Base-by-base conservation (phyloP, 345 rosid species). In the Toxicodendron radicans region DNA sequence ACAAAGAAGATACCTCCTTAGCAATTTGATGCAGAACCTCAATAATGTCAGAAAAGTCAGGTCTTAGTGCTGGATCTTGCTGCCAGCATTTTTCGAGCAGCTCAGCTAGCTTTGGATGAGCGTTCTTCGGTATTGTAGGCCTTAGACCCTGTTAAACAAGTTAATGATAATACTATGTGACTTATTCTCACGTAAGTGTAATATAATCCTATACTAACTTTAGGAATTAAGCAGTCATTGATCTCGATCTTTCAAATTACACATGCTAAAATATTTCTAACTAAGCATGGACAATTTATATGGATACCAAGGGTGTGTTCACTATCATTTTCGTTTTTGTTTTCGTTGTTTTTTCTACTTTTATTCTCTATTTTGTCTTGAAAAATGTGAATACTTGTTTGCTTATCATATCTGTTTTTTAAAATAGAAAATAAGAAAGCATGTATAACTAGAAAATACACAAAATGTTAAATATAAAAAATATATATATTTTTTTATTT, bases 81-180 rank as follows among this genome's bases (percentile, higher is more conserved):
- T 91, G 91, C 99, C 99, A 95, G 74, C 87, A 83, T 81, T 80
- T 90, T 81, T 86, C 89, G 43, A 95, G 86, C 56, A 95, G 82
- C 76, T 85, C 96, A 52, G 78, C 77, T 46, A 95, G 78, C 83
- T 84, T 91, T 2, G 93, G 89, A 71, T 81, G 85, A 48, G 89
- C 86, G 72, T 88, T 61, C 83, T 88, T 88, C 0, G 97, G 97
- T 3, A 91, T 89, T 38, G 85, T 82, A n/a, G 99, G 99, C 72
- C 99, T 80, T 58, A 95, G 75, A 53, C 92, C 89, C 99, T 95
- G 78, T 49, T 72, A 75, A 58, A 23, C 38, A 70, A 9, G 43
- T 35, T 21, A 76, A 66, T 1, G 21, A 58, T 54, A 80, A 56
- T 14, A 62, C 10, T 10, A 32, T 68, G 49, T 32, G 51, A 72